Evolutionary conservation across 2,329 filamentous ascomycete genomes (phyloP), one percentile per base, ranked within the genome.

Genomic region (Ophiostoma himal-ulmi): DNA sequence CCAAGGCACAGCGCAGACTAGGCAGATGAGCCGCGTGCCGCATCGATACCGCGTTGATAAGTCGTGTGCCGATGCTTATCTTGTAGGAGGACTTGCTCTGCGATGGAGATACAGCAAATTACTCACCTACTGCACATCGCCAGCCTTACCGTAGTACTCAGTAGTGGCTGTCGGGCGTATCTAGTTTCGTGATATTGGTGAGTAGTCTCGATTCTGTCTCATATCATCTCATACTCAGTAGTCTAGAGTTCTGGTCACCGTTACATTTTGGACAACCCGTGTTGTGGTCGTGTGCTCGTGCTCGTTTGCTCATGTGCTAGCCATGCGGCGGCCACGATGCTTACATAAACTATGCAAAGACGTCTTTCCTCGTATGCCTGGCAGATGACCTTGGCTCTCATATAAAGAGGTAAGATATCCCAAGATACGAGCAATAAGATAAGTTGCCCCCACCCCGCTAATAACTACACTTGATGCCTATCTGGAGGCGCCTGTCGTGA

Each of bases 401-500:
- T 30, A 30, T 30, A 3, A 30, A 30, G 30, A 30, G 3, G 30
- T 30, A 30, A 30, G 30, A 30, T 30, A 30, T 30, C 30, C 30
- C 30, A 30, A 30, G 30, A 30, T 30, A 30, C 30, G 41, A 13
- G 13, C 6, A 17, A 44, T 6, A 17, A 48, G 44, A 48, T 17
- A 44, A 44, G 41, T 8, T 22, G 10, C 26, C 57, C 57, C 57
- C 57, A 30, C 57, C 17, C 26, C 22, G n/a, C 22, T 26, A 57
- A 26, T 62, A 34, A 34, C 26, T 36, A 62, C 57, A 62, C 57
- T 34, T 62, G 26, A 34, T 62, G 57, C 57, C 57, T 62, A 62
- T 62, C 57, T 34, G 22, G 57, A 62, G 52, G 52, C 52, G 52
- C 26, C 57, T 36, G 57, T 62, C 26, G 57, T 62, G 57, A 62